These are phyloP conservation scores for Castanea crenata DNA, from an alignment of 306 rosid species.

Conservation along the genomic window DNA sequence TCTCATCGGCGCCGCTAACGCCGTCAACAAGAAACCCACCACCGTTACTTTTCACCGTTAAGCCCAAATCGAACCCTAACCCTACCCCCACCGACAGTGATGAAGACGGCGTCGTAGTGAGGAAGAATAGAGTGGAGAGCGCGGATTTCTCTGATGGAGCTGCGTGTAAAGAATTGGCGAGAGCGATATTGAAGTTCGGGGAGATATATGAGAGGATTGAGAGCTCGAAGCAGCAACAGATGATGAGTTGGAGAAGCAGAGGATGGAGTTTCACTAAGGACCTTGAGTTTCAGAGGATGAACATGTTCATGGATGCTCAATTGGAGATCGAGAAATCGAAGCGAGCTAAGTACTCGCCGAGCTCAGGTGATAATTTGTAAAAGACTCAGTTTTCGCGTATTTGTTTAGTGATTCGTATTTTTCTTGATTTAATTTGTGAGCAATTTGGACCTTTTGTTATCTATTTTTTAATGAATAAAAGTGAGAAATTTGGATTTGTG, in stretches of 20 bases:
- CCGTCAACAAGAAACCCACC: conserved; percentile 9
- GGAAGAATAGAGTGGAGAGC: conserved; percentile 26
- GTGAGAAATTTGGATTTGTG: neutral
- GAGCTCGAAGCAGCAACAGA: conserved; percentile 38
- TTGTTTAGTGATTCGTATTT: neutral
- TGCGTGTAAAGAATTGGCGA: conserved; percentile 43
- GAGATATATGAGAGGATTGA: conserved; percentile 48
- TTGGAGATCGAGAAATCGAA: conserved; percentile 42
- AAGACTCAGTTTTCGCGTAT: neutral
- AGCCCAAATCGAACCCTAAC: conserved; percentile 1
- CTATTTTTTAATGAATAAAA: neutral
- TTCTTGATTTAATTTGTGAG: neutral
- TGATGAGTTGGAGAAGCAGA: conserved; percentile 51
- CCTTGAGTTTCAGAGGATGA: conserved; percentile 45
- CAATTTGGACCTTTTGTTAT: neutral
- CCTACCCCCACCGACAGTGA: conserved; percentile 9
- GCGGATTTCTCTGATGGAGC: conserved; percentile 26
- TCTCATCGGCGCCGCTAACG: conserved; percentile 26
- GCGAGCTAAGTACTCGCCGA: conserved; percentile 18
- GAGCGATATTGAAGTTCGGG: conserved; percentile 46
- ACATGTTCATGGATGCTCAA: conserved; percentile 48
- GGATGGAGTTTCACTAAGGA: conserved; percentile 51
- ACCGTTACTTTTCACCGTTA: conserved; percentile 17
- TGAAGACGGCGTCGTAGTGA: neutral
- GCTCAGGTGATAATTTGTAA: conserved; percentile 22